Evolutionary conservation across 2,329 filamentous ascomycete species (phyloP).

Genomic region (Colletotrichum lindemuthianum): DNA sequence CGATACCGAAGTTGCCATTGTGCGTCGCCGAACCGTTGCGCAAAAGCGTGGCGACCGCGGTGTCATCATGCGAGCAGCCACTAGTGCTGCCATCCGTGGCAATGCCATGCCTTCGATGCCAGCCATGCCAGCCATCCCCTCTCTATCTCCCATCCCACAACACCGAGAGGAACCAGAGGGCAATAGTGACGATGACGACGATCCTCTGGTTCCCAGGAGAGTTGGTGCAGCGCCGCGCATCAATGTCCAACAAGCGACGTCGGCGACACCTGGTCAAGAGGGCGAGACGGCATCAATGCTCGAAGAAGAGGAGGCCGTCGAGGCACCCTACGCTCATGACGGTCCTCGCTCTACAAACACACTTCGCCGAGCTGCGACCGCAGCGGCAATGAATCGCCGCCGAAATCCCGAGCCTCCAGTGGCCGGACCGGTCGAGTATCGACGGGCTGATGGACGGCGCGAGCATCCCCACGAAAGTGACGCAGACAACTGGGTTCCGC

Average conservation of each 20-base stretch:
- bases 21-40: slow-evolving; percentile 77
- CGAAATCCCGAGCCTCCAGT: slow-evolving; percentile 68
- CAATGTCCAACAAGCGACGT: slow-evolving; percentile 35
- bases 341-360: slow-evolving; percentile 77
- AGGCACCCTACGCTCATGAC: slow-evolving; percentile 78
- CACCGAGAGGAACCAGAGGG: slow-evolving; percentile 39
- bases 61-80: slow-evolving; percentile 60
- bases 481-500: slow-evolving; percentile 88
- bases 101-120: slow-evolving; percentile 39
- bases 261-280: slow-evolving; percentile 44
- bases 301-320: slow-evolving; percentile 67
- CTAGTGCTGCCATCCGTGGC: slow-evolving; percentile 47
- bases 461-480: slow-evolving; percentile 88
- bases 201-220: slow-evolving; percentile 63
- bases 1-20: slow-evolving; percentile 81
- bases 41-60: slow-evolving; percentile 63
- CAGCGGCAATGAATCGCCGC: slow-evolving; percentile 78
- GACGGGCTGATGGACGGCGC: slow-evolving; percentile 73
- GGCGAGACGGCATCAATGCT: slow-evolving; percentile 58
- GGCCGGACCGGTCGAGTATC: slow-evolving; percentile 67
- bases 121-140: slow-evolving; percentile 45
- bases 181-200: slow-evolving; percentile 51
- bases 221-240: slow-evolving; percentile 49
- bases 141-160: slow-evolving; percentile 37
- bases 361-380: slow-evolving; percentile 77